Conservation (phyloP, 306 rosid genomes). For the Hylodesmum podocarpum region DNA sequence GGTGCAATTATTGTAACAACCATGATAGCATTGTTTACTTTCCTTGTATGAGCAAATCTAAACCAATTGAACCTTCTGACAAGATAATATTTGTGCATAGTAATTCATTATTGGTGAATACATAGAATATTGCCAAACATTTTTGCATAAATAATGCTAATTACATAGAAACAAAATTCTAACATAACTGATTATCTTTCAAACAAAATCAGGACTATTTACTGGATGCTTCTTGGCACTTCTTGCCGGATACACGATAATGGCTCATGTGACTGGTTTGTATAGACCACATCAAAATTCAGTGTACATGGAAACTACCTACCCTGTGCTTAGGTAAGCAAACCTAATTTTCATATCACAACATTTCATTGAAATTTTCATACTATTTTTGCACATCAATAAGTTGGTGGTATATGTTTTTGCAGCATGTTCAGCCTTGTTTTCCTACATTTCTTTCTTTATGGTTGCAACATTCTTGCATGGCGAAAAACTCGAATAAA, state of each 20-base stretch:
- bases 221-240: slow-evolving; percentile 81
- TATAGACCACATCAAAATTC: slow-evolving; percentile 59
- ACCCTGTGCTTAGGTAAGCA: slow-evolving; percentile 87
- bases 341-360: neutral
- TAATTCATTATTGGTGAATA: neutral
- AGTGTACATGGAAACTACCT: slow-evolving; percentile 90
- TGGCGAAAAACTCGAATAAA: slow-evolving; percentile 94
- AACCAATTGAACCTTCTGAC: neutral
- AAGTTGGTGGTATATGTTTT: slow-evolving; percentile 8
- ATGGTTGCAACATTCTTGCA: slow-evolving; percentile 87
- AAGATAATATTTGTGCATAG: neutral
- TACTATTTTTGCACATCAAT: neutral
- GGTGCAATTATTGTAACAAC: neutral
- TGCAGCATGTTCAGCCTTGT: slow-evolving; percentile 96
- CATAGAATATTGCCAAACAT: neutral
- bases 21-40: neutral
- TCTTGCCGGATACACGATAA: slow-evolving; percentile 74
- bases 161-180: neutral
- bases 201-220: slow-evolving; percentile 65
- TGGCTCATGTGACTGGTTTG: slow-evolving; percentile 84
- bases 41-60: neutral
- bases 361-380: neutral
- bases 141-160: neutral
- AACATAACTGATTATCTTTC: slow-evolving; percentile 3
- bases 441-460: slow-evolving; percentile 92